Conservation (phyloP, 2,329 filamentous ascomycete genomes). For the Fusarium gaditjirri region DNA sequence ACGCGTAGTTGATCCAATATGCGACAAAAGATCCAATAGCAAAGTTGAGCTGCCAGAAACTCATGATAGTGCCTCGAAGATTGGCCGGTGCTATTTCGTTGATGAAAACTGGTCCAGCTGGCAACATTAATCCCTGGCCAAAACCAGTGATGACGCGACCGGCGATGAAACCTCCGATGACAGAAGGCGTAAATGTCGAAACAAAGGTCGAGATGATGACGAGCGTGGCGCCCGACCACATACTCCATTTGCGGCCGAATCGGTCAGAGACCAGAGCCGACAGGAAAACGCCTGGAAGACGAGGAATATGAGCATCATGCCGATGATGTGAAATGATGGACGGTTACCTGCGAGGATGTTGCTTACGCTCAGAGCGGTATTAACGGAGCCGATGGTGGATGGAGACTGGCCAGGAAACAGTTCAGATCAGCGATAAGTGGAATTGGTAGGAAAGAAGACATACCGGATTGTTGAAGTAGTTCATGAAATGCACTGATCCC, state of each 20-base stretch:
- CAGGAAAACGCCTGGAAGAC: not conserved
- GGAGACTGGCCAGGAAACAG: not conserved
- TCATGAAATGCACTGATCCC: conserved; percentile 13
- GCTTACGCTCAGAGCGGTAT: conserved; percentile 1
- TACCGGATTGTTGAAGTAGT: conserved; percentile 11
- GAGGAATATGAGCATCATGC: not conserved
- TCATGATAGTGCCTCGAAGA: conserved; percentile 73
- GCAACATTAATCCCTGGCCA: conserved; percentile 74
- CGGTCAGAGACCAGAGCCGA: not conserved
- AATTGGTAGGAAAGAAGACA: not conserved
- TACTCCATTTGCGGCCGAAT: conserved; percentile 6
- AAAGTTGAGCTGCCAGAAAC: conserved; percentile 73
- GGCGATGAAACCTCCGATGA: conserved; percentile 71
- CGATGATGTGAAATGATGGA: not conserved
- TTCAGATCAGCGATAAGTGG: not conserved
- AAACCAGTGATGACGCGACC: conserved; percentile 75
- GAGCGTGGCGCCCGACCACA: not conserved
- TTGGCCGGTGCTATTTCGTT: conserved; percentile 71
- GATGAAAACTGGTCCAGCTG: conserved; percentile 75
- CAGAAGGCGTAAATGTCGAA: conserved; percentile 3
- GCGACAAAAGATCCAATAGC: conserved; percentile 65
- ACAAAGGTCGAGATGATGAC: conserved; percentile 1
- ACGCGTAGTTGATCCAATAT: conserved; percentile 69
- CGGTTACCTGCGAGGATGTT: not conserved
- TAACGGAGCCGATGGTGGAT: not conserved